Evolutionary conservation across 768 basidiomycete species (phyloP).

Genomic region (Hypholoma fasciculare): DNA sequence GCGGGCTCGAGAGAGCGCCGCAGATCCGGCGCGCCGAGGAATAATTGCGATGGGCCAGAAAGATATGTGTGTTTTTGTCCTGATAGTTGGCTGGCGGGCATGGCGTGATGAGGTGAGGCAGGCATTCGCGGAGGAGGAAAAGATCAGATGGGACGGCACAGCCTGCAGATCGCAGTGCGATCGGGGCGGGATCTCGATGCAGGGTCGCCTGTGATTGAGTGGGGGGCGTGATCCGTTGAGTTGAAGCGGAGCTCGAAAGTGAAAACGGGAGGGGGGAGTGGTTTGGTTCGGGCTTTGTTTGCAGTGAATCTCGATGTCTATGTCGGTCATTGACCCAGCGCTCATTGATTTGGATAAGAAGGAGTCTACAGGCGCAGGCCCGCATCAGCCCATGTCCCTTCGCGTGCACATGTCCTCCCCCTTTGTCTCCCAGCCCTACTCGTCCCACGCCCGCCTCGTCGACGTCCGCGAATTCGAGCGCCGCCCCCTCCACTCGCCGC

Average conservation of each 20-base stretch:
- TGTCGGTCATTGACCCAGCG: slow-evolving; percentile 26
- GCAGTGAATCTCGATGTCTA: background rate
- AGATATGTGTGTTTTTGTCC: too few relatives aligned
- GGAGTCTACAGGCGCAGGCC: slow-evolving; percentile 17
- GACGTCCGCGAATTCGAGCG: slow-evolving; percentile 17
- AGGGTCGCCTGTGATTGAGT: slow-evolving; percentile 38
- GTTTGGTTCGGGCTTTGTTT: background rate
- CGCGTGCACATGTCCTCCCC: slow-evolving; percentile 27
- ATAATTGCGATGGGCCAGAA: too few relatives aligned
- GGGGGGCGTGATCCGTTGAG: slow-evolving; percentile 18
- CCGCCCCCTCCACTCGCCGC: slow-evolving; percentile 37
- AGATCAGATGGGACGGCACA: slow-evolving; percentile 9
- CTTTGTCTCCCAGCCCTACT: slow-evolving; percentile 21
- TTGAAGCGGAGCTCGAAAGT: background rate
- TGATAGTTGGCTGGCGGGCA: too few relatives aligned
- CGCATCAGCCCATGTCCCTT: slow-evolving; percentile 6
- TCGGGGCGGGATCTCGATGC: slow-evolving; percentile 12
- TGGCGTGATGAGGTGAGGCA: too few relatives aligned
- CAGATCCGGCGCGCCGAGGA: background rate
- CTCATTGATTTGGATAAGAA: slow-evolving; percentile 38
- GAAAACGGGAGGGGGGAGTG: background rate
- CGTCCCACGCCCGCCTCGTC: slow-evolving; percentile 13
- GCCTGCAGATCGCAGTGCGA: background rate
- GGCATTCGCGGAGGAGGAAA: background rate
- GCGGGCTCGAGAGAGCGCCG: background rate